Percentiles rank a stretch among this genome's conserved stretches.
Evolutionary conservation across 2,329 filamentous ascomycete species (phyloP).

Genomic region (Colletotrichum simmondsii): DNA sequence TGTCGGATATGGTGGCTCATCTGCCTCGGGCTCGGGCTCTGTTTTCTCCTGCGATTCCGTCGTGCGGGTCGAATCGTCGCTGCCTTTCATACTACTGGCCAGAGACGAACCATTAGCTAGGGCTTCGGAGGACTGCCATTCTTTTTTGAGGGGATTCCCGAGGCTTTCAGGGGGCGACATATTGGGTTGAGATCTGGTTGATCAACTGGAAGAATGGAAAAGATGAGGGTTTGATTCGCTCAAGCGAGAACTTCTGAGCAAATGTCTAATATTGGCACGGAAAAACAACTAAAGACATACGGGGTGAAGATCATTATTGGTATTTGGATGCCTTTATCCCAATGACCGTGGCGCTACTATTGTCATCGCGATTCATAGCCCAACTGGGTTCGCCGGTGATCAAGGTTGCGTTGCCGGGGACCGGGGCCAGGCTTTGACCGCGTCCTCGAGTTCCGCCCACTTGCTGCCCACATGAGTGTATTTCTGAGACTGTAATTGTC

Average conservation of each 20-base stretch:
- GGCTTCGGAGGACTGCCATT: background rate
- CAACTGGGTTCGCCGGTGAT: background rate
- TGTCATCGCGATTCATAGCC: background rate
- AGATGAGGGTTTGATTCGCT: background rate
- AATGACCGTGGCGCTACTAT: background rate
- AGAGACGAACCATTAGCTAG: background rate
- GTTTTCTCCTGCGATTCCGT: background rate
- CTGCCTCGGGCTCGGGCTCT: background rate
- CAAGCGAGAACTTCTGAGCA: background rate
- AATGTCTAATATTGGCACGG: background rate
- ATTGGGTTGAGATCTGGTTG: background rate
- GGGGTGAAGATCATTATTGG: no score
- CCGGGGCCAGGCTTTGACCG: background rate
- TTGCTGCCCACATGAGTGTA: background rate
- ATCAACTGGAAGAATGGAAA: background rate
- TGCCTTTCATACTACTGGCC: background rate
- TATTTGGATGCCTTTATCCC: background rate
- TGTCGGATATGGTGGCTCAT: background rate
- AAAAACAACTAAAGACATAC: no score
- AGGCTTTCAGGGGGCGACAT: background rate
- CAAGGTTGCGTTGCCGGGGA: background rate
- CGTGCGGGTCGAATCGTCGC: background rate
- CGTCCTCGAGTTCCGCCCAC: background rate
- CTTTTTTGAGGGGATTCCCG: background rate
- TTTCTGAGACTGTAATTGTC: background rate